Evolutionary conservation across 768 basidiomycete species (phyloP).

Genomic region (Candolleomyces aberdarensis): DNA sequence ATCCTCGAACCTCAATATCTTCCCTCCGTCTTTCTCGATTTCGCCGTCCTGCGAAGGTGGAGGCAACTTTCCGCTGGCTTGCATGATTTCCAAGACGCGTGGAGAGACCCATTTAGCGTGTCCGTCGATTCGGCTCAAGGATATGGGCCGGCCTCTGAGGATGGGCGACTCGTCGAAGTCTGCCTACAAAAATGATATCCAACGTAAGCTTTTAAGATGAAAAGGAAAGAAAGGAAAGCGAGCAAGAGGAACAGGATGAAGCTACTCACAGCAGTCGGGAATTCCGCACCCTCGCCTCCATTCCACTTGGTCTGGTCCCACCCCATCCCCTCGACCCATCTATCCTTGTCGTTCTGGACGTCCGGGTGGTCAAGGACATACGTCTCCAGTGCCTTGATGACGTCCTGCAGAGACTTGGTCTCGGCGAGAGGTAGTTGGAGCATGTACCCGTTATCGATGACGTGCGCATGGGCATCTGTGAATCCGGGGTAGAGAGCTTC

Average conservation of each 20-base stretch:
- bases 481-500: neutral
- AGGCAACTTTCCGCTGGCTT: conserved; percentile 45
- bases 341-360: conserved; percentile 44
- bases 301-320: conserved; percentile 91
- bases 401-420: conserved; percentile 57
- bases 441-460: conserved; percentile 72
- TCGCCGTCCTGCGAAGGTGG: conserved; percentile 17
- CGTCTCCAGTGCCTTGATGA: conserved; percentile 55
- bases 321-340: conserved; percentile 84
- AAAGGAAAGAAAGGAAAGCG: no score
- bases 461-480: conserved; percentile 77
- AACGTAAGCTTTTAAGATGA: neutral
- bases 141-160: conserved; percentile 67
- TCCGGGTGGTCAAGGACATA: conserved; percentile 61
- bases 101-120: conserved; percentile 89
- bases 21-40: conserved; percentile 61
- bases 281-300: conserved; percentile 36
- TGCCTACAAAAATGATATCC: conserved; percentile 35
- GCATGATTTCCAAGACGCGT: conserved; percentile 61
- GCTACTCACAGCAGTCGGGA: conserved; percentile 76
- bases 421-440: conserved; percentile 61
- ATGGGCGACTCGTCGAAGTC: conserved; percentile 72
- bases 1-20: conserved; percentile 56
- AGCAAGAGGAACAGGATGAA: no score
- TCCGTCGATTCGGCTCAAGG: conserved; percentile 72